Base-by-base conservation (phyloP, 768 basidiomycete species). In the Suillus subalutaceus region DNA sequence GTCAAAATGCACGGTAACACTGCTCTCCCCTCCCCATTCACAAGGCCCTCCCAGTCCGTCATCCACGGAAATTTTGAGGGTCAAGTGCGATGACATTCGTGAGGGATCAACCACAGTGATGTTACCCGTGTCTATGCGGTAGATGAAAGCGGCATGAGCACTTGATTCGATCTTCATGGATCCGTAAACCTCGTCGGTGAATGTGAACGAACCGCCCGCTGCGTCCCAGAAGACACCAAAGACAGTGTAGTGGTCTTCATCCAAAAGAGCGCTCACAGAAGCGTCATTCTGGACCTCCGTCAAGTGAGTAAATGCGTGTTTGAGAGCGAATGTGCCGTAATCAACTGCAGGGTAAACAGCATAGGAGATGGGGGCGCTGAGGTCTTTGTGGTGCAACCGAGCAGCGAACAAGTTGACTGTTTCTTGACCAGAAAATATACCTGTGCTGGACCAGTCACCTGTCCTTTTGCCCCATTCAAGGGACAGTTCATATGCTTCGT, bases 71-170 rank as follows among this genome's bases (percentile, higher is more conserved):
- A 88, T 67, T 2, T 73, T 79, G 62, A 88, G 67, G 32, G 78
- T 72, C 1, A 84, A 71, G 3, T 72, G 67, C 6, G 68, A 60
- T 37, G 85, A 68, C 0, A 79, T 79, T 72, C 91, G 90, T 4
- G 88, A 88, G 2, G 90, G 90, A 73, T 92, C 90, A 3, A 89
- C 84, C 10, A 90, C 81, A 0, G 84, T 85, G 41, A 92, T 66
- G 26, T 78, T 78, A 38, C 83, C 80, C 1, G 79, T 75, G 18
- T 76, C 69, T n/a, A 81, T 53, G n/a, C 79, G 72, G 66, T 84
- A 84, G 15, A 87, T 80, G 18, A 88, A 65, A 2, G 79, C 79
- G 5, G 80, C 72, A 32, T 84, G 84, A 10, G 75, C 82, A 46
- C 78, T 80, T 2, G 81, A 70, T 38, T 73, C 72, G 16, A 82